A percentile compares a stretch with the other conserved stretches of the same genome.
Conservation (phyloP, 768 basidiomycete genomes). For the Hortiboletus flavorubellus region DNA sequence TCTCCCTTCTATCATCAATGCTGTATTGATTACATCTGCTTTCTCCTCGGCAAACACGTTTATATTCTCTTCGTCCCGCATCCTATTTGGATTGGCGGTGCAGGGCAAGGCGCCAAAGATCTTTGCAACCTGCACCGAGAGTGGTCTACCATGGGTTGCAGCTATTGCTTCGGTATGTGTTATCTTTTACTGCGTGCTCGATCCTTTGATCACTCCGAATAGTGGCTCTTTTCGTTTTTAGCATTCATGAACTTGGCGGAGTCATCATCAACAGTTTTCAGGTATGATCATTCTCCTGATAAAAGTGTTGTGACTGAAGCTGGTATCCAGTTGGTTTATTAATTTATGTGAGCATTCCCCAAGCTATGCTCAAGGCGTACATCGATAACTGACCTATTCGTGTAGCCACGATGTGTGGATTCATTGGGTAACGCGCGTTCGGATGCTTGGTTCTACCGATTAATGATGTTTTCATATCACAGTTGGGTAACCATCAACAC, state of each 20-base stretch:
- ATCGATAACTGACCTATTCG: not conserved
- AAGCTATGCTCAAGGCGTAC: not conserved
- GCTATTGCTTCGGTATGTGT: constrained; percentile 28
- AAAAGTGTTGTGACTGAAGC: constrained; percentile 20
- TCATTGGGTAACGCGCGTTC: constrained; percentile 37
- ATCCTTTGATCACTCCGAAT: constrained; percentile 2
- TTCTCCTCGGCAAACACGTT: constrained; percentile 68
- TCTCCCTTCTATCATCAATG: constrained; percentile 71
- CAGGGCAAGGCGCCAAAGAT: constrained; percentile 49
- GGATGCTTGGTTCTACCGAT: constrained; percentile 32
- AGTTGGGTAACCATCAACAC: constrained; percentile 66
- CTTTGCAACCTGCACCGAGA: constrained; percentile 43
- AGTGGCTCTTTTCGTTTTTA: constrained; percentile 43
- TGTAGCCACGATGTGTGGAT: constrained; percentile 56
- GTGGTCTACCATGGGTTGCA: constrained; percentile 48
- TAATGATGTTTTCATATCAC: constrained; percentile 48
- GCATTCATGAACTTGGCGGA: constrained; percentile 64
- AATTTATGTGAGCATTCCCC: constrained; percentile 44
- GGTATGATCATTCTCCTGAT: constrained; percentile 7
- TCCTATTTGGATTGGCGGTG: constrained; percentile 45
- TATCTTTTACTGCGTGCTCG: constrained; percentile 15
- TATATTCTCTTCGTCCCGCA: constrained; percentile 35
- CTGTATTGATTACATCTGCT: constrained; percentile 63
- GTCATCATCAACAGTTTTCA: constrained; percentile 43
- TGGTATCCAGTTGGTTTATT: constrained; percentile 56